Base-by-base conservation (phyloP, 2,329 filamentous ascomycete species). In the Ophiocordyceps camponoti-floridani region DNA sequence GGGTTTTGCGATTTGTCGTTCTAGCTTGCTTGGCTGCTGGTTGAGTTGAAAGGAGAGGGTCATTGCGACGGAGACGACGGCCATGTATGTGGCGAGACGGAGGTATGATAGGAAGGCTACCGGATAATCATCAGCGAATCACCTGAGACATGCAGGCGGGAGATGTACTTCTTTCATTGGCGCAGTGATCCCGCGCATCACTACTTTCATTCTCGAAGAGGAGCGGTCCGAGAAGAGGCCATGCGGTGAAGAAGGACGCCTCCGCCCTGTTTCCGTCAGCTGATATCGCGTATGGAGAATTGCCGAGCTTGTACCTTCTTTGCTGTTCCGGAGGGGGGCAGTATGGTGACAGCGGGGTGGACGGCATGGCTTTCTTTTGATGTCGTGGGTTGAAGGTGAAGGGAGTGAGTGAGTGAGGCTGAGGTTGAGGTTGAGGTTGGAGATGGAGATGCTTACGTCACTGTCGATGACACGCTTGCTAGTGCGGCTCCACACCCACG, bases 41-140 rank as follows among this genome's bases (percentile, higher is more conserved):
- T 87, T 88, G 43, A 98, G 72, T 57, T 98, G 89, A 60, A 98
- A 98, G 13, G 85, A 94, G 43, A 95, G 71, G 10, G 94, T 79
- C 52, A 98, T 94, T 43, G 91, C 89, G 30, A 94, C 75, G 27
- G 84, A 77, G 9, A 96, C 86, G 44, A 98, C 70, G 50, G 86
- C 79, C 74, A 96, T 88, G 65, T 94, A 94, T 53, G 94, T 76
- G 30, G 84, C 80, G 2, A 96, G 73, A 4, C 88, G 79, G 18
- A 96, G 76, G 73, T 91, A 95, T 2, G 89, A 91, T 27, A 96
- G 79, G 57, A 95, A 95, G 0, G 76, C 72, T 77, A 50, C 0
- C 7, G 4, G 5, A 27, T 13, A 3, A 16, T 8, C 19, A 41
- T 7, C 12, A 28, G 19, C 4, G 6, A 19, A 26, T 5, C 8